phyloP scores from a whole-genome alignment of 2,329 filamentous ascomycete species.

The Sarocladium strictum region DNA sequence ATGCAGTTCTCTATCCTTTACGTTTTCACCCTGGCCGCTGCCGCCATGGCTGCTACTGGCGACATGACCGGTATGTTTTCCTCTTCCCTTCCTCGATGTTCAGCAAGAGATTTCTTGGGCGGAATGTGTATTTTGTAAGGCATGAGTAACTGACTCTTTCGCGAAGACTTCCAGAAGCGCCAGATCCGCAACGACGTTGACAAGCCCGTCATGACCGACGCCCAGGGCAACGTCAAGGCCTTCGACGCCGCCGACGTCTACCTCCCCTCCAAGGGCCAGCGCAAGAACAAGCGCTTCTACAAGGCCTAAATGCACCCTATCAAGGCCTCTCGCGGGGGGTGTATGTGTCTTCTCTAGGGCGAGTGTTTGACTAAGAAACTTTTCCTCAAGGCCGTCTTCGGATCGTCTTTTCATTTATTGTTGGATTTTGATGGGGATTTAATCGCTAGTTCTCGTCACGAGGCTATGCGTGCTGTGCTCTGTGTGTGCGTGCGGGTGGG shows the following conservation, averaged over 20 bases:
- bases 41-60: conserved; percentile 32
- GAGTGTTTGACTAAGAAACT: background rate
- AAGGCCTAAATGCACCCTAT: background rate
- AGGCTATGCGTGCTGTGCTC: background rate
- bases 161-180: conserved; percentile 12
- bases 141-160: conserved; percentile 3
- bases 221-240: conserved; percentile 34
- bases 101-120: too few species aligned
- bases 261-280: conserved; percentile 11
- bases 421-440: background rate
- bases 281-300: background rate
- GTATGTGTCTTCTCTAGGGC: background rate
- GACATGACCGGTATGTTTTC: background rate
- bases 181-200: conserved; percentile 24
- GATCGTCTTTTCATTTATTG: background rate
- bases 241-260: conserved; percentile 35
- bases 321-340: background rate
- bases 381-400: background rate
- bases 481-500: background rate
- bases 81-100: background rate
- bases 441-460: background rate
- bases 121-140: too few species aligned
- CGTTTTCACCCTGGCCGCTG: conserved; percentile 38
- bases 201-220: conserved; percentile 38
- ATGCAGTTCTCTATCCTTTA: conserved; percentile 48